Evolutionary conservation across 2,329 filamentous ascomycete genomes (phyloP).

Genomic region (Hymenoscyphus fructigenus): DNA sequence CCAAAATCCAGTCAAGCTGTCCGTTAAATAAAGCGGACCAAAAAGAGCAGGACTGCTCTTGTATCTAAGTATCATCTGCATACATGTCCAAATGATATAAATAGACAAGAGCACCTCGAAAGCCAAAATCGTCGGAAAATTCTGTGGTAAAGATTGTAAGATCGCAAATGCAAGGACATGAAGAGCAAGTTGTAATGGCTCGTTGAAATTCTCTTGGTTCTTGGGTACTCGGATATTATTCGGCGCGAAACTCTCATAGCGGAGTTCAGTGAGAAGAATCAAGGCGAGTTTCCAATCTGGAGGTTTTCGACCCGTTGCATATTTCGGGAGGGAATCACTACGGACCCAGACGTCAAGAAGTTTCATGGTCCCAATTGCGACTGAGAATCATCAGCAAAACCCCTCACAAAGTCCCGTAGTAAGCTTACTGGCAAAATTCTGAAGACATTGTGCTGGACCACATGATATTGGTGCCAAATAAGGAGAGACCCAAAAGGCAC

Average conservation of each 20-base stretch:
- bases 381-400: conserved; percentile 25
- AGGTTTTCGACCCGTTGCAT: conserved; percentile 33
- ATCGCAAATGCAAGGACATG: conserved; percentile 37
- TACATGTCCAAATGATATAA: conserved; percentile 42
- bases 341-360: conserved; percentile 42
- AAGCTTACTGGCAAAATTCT: conserved; percentile 38
- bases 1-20: conserved; percentile 42
- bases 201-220: conserved; percentile 38
- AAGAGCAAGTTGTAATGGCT: conserved; percentile 38
- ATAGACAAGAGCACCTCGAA: conserved; percentile 41
- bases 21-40: conserved; percentile 40
- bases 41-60: conserved; percentile 41
- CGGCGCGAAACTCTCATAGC: conserved; percentile 45
- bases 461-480: conserved; percentile 37
- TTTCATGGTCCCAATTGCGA: conserved; percentile 42
- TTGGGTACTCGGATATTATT: conserved; percentile 39
- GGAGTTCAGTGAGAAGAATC: conserved; percentile 41
- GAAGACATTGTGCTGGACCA: conserved; percentile 34
- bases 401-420: not conserved
- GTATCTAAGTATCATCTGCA: conserved; percentile 41
- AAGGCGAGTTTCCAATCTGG: conserved; percentile 35
- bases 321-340: conserved; percentile 36
- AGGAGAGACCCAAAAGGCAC: conserved; percentile 31
- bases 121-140: conserved; percentile 38
- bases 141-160: conserved; percentile 40